A percentile compares a stretch with the other conserved stretches of the same genome.
Conservation (phyloP, 169 alveolate species). For the Perkinsus olseni region DNA sequence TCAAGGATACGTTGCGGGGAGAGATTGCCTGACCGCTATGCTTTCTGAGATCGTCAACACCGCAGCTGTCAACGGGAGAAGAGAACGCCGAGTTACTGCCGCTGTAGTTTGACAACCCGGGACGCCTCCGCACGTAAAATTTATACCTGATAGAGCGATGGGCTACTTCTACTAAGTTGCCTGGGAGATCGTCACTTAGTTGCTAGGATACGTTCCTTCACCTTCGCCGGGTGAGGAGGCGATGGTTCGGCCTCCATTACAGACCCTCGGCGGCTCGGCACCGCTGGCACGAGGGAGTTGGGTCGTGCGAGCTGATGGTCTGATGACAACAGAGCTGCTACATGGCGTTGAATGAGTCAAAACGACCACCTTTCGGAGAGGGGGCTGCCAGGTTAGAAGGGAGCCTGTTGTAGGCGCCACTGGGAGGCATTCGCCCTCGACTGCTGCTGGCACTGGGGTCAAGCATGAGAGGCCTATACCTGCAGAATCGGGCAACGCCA, state of each 20-base stretch:
- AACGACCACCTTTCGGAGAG: background rate
- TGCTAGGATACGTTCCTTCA: background rate
- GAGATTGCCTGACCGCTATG: background rate
- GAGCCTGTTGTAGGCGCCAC: background rate
- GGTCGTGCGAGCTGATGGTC: background rate
- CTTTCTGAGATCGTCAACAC: background rate
- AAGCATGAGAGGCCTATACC: background rate
- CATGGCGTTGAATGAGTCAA: no score
- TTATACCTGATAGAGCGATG: background rate
- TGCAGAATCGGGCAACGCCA: background rate
- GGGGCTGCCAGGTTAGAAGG: background rate
- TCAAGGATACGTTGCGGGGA: background rate
- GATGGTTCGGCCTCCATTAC: background rate
- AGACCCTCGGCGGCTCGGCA: background rate
- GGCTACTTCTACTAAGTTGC: background rate
- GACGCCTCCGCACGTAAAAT: background rate
- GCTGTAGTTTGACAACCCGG: background rate
- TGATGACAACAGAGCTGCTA: background rate
- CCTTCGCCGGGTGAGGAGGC: background rate
- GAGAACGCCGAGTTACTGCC: background rate
- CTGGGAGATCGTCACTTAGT: background rate
- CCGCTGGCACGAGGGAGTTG: background rate
- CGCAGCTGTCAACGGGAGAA: background rate
- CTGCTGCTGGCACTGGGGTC: background rate
- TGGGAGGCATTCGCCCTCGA: background rate